phyloP scores from a whole-genome alignment of 2,329 filamentous ascomycete genomes.

The Cladophialophora carrionii region DNA sequence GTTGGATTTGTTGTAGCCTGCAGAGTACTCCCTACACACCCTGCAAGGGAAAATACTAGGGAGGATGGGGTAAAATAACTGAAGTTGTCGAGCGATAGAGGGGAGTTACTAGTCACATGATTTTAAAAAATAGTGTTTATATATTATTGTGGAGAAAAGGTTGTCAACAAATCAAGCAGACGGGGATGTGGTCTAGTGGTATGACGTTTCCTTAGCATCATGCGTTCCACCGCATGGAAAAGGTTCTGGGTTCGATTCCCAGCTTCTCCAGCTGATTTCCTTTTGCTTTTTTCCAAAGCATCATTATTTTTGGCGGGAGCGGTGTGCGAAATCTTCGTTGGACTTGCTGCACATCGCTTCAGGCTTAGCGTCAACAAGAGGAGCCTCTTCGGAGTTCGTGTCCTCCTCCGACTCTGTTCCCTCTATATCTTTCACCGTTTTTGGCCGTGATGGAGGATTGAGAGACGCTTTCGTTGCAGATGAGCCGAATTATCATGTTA shows the following conservation, averaged over 20 bases:
- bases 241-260: slow-evolving; percentile 9
- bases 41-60: too few species aligned
- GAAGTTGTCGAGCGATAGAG: too few species aligned
- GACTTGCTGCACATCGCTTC: background rate
- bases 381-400: background rate
- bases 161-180: background rate
- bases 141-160: background rate
- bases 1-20: too few species aligned
- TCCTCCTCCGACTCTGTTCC: background rate
- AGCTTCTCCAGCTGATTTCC: slow-evolving; percentile 1
- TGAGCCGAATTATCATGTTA: background rate
- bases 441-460: background rate
- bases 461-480: background rate
- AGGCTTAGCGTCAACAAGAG: background rate
- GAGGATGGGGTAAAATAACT: too few species aligned
- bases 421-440: background rate
- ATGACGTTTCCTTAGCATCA: slow-evolving; percentile 11
- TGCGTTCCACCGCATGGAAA: background rate
- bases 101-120: background rate
- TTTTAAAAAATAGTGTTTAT: background rate
- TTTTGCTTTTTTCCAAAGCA: background rate
- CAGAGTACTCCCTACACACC: too few species aligned
- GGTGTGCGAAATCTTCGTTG: too few species aligned
- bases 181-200: slow-evolving; percentile 6
- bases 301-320: too few species aligned